Conservation (phyloP, 495 filamentous ascomycete genomes). For the Penicillium bovifimosum region DNA sequence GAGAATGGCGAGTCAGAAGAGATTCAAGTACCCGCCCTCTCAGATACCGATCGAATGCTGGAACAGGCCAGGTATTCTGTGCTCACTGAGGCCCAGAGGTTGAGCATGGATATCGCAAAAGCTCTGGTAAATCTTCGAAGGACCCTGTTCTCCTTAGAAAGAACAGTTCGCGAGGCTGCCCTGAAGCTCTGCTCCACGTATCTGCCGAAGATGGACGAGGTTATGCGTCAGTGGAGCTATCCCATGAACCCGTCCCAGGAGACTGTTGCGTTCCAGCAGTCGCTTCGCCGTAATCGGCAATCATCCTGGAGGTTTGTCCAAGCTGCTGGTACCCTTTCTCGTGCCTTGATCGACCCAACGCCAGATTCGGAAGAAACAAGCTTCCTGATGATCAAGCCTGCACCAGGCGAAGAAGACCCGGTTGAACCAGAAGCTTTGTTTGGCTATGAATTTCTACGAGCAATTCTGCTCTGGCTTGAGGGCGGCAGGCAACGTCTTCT, state of each 20-base stretch:
- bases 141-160: conserved; percentile 49
- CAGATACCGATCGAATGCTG: conserved; percentile 28
- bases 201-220: conserved; percentile 51
- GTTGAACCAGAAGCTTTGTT: conserved; percentile 44
- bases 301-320: conserved; percentile 61
- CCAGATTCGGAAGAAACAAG: conserved; percentile 14
- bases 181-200: conserved; percentile 45
- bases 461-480: conserved; percentile 58
- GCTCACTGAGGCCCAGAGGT: conserved; percentile 45
- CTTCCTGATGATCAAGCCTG: conserved; percentile 42
- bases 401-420: conserved; percentile 42
- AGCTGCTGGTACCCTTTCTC: conserved; percentile 57
- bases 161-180: conserved; percentile 26
- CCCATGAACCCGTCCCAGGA: conserved; percentile 50
- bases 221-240: conserved; percentile 53
- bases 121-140: conserved; percentile 52
- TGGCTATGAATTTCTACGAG: conserved; percentile 61
- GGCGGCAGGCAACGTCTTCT: conserved; percentile 49
- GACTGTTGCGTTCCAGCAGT: conserved; percentile 50
- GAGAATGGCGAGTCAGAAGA: conserved; percentile 59
- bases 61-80: conserved; percentile 40
- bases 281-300: conserved; percentile 53
- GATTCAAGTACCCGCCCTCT: conserved; percentile 36
- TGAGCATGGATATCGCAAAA: conserved; percentile 52
- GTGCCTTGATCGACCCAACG: conserved; percentile 45